These are phyloP conservation scores for Cichorium intybus DNA, from an alignment of 140 eudicot species.

Conservation along the genomic window DNA sequence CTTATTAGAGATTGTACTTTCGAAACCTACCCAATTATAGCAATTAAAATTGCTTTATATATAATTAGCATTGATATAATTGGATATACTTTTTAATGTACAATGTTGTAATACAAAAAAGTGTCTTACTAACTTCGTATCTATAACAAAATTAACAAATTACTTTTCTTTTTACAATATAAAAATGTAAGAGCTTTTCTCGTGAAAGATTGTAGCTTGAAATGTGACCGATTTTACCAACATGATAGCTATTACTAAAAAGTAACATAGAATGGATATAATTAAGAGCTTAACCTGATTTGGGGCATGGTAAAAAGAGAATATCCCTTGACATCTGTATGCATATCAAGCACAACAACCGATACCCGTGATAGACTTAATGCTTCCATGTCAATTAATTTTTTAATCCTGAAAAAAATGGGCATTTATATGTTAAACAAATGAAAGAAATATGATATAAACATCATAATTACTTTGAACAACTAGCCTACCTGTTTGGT, in stretches of 20 bases:
- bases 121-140: not conserved
- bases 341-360: conserved; percentile 79
- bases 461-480: not conserved
- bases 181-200: not conserved
- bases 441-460: not conserved
- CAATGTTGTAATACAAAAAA: too few relatives aligned
- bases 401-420: conserved; percentile 67
- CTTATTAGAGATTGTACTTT: too few relatives aligned
- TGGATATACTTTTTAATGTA: too few relatives aligned
- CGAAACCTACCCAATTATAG: too few relatives aligned
- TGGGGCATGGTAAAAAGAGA: conserved; percentile 87
- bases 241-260: not conserved
- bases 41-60: too few relatives aligned
- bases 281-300: conserved; percentile 59
- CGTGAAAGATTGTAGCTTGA: not conserved
- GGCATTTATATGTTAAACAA: not conserved
- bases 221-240: not conserved
- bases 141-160: not conserved
- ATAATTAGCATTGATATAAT: too few relatives aligned
- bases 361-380: conserved; percentile 73
- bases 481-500: conserved; percentile 66
- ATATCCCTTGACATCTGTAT: conserved; percentile 85
- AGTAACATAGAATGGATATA: not conserved
- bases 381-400: conserved; percentile 77
- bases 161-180: not conserved